Base-by-base conservation (phyloP, 257 asterid species). In the Thymus quinquecostatus region DNA sequence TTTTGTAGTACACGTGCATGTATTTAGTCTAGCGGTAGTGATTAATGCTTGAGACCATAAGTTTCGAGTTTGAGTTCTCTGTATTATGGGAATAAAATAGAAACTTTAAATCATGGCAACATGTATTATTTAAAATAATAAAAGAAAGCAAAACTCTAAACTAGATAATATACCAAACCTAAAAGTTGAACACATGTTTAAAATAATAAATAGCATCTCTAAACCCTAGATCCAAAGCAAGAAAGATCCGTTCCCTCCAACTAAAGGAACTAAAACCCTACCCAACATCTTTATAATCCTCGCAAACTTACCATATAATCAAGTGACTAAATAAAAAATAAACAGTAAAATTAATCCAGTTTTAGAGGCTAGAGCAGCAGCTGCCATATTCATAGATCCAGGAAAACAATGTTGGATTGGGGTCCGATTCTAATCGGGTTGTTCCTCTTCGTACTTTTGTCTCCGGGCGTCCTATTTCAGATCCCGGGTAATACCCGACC, bases 391-490 rank as follows among this genome's bases (percentile, higher is more conserved):
- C 44, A 30, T 36, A 1, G n/a, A 29, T 10, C 34, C 2, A 13
- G 8, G 61, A 57, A 7, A 4, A 59, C 9, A 7, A 86, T 86
- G 92, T 30, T 75, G 68, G 88, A 87, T 59, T 87, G 88, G 92
- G 90, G 76, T 2, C 92, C 92, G 0, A 64, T 82, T 3, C 45
- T 85, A 56, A 48, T 87, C 5, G 87, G 85, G 47, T 75, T 82
- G 70, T 66, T 87, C 68, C 82, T 87, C 1, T 87, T 85, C 71
- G 63, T 85, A 10, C 60, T 83, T 55, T 70, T 87, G 30, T 84
- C 90, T 1, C 90, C 92, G n/a, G 92, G 90, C 2, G 59, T 85
- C 3, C 62, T 85, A 10, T 87, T 85, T 72, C 92, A 87, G 70
- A 68, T 87, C 7, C 92, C 92, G 30, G 92, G 92, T 2, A 72